A percentile compares a stretch with the other conserved stretches of the same genome.
Conservation (phyloP, 2,329 filamentous ascomycete species). For the Triangularia verruculosa region DNA sequence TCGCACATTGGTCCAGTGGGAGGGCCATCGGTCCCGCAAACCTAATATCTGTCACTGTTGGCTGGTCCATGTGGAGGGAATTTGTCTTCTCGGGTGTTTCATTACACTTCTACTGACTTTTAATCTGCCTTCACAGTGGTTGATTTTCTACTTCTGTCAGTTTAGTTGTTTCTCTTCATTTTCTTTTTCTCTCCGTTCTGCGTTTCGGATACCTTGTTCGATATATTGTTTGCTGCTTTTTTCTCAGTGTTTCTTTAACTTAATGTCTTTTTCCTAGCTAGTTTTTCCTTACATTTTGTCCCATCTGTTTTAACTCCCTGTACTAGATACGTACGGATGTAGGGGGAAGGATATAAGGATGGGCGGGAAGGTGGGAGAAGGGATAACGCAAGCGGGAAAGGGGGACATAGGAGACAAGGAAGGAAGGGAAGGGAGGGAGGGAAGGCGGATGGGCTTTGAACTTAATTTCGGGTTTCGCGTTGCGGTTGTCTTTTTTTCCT, state of each 20-base stretch:
- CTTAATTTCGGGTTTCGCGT: conserved; percentile 2
- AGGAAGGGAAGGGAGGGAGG: conserved; percentile 11
- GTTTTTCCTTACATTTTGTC: conserved; percentile 16
- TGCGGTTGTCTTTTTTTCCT: neutral
- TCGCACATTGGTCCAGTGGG: conserved; percentile 37
- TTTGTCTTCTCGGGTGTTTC: conserved; percentile 25
- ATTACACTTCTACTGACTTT: conserved; percentile 23
- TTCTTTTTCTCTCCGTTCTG: conserved; percentile 18
- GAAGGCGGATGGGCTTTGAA: conserved; percentile 10
- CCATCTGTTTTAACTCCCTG: conserved; percentile 28
- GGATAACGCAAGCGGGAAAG: conserved; percentile 4
- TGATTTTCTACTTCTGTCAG: conserved; percentile 25
- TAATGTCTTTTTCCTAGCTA: conserved; percentile 28
- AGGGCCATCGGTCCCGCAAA: conserved; percentile 33
- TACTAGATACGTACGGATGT: conserved; percentile 27
- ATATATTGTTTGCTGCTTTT: conserved; percentile 32
- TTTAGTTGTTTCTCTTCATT: conserved; percentile 24
- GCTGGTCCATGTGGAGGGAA: conserved; percentile 49
- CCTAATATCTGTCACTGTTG: conserved; percentile 49
- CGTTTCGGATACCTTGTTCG: conserved; percentile 31
- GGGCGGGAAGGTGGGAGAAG: neutral
- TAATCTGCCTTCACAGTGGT: conserved; percentile 29
- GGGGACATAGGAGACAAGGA: neutral
- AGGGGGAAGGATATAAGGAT: conserved; percentile 5
- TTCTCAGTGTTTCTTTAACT: conserved; percentile 25